A percentile compares a stretch with the other conserved stretches of the same genome.
phyloP scores from a whole-genome alignment of 305 asterid species.

The Euphrasia arctica region DNA sequence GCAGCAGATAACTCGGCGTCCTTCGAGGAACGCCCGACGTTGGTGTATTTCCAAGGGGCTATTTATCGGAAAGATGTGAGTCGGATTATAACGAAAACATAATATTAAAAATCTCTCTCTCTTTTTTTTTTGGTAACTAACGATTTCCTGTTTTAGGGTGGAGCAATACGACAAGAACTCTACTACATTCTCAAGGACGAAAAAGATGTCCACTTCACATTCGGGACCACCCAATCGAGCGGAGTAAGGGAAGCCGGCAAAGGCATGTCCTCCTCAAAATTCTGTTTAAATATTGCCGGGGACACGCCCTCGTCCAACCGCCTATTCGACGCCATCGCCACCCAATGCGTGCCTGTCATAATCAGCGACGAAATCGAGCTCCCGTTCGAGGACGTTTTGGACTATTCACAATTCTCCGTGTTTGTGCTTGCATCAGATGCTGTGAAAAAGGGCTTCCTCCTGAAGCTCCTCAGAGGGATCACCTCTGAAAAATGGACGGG shows the following conservation, averaged over 20 bases:
- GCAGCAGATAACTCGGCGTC: conserved; percentile 39
- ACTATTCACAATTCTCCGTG: conserved; percentile 70
- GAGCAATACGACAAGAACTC: conserved; percentile 70
- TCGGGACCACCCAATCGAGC: conserved; percentile 53
- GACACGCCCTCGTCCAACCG: conserved; percentile 97
- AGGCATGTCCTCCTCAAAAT: conserved; percentile 86
- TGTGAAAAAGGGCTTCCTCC: conserved; percentile 61
- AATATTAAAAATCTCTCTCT: too few relatives aligned
- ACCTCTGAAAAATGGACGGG: conserved; percentile 53
- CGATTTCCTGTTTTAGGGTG: too few relatives aligned
- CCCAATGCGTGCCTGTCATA: conserved; percentile 86
- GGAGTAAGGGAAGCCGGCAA: conserved; percentile 52
- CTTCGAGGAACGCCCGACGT: conserved; percentile 45
- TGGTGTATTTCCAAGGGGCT: conserved; percentile 85
- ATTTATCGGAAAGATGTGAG: conserved; percentile 87
- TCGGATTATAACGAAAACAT: neutral
- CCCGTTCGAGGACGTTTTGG: conserved; percentile 73
- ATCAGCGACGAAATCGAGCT: conserved; percentile 90
- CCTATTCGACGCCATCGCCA: conserved; percentile 84
- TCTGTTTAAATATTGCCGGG: conserved; percentile 84
- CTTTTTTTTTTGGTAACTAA: too few relatives aligned
- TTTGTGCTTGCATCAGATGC: conserved; percentile 65
- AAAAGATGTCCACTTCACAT: conserved; percentile 62
- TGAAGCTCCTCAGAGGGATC: conserved; percentile 64
- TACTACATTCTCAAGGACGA: conserved; percentile 68